phyloP scores from a whole-genome alignment of 164 flowering plant species.

The Vitis labrusca region DNA sequence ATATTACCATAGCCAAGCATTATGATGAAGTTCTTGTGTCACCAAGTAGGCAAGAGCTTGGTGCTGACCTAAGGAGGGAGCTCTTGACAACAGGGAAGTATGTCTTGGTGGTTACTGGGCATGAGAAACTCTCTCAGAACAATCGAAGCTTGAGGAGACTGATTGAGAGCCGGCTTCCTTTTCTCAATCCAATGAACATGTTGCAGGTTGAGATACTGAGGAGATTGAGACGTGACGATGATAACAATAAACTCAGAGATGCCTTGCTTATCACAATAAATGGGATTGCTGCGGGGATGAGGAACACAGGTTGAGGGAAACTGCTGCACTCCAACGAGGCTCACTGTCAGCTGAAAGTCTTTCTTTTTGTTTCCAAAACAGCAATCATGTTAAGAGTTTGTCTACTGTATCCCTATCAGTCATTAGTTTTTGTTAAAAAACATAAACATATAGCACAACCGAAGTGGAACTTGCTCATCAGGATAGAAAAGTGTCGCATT shows the following conservation, averaged over 20 bases:
- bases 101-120: slow-evolving; percentile 75
- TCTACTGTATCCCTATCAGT: too few relatives aligned
- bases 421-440: too few relatives aligned
- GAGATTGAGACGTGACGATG: slow-evolving; percentile 75
- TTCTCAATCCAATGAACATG: slow-evolving; percentile 82
- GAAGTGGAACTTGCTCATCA: too few relatives aligned
- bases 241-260: slow-evolving; percentile 78
- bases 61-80: slow-evolving; percentile 68
- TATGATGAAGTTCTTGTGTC: slow-evolving; percentile 90
- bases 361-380: too few relatives aligned
- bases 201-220: slow-evolving; percentile 84
- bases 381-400: too few relatives aligned
- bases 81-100: slow-evolving; percentile 61
- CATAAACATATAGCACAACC: too few relatives aligned
- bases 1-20: slow-evolving; percentile 72
- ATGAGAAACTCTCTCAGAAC: slow-evolving; percentile 69
- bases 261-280: slow-evolving; percentile 88
- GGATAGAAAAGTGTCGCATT: too few relatives aligned
- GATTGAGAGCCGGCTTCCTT: slow-evolving; percentile 85
- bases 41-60: slow-evolving; percentile 57
- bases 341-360: background rate
- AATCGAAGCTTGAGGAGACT: slow-evolving; percentile 69
- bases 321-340: background rate
- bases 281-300: slow-evolving; percentile 98
- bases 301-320: slow-evolving; percentile 76